phyloP scores from a whole-genome alignment of 2,329 filamentous ascomycete genomes.

The Emmonsia crescens region DNA sequence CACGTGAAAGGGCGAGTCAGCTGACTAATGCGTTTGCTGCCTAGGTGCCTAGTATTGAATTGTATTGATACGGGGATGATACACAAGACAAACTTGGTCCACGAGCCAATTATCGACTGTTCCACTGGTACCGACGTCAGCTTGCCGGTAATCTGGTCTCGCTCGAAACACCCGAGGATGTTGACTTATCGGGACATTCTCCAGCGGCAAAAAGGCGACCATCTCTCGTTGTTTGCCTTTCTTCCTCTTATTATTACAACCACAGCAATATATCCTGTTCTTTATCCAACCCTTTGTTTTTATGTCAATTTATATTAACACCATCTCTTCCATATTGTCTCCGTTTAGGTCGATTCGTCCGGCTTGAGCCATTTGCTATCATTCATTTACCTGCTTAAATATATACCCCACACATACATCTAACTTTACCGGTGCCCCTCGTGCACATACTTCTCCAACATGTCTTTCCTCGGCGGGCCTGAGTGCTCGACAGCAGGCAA shows the following conservation, averaged over 20 bases:
- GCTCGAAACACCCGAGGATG: not conserved
- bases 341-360: not conserved
- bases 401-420: not conserved
- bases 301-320: not conserved
- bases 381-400: not conserved
- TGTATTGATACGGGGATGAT: not conserved
- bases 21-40: not conserved
- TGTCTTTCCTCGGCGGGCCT: slow-evolving; percentile 93
- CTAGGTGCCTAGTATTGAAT: not conserved
- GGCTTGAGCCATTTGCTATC: not conserved
- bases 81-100: not conserved
- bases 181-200: not conserved
- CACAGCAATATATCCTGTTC: not conserved
- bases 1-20: not conserved
- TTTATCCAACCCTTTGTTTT: not conserved
- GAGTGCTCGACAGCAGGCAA: slow-evolving; percentile 96
- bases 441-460: slow-evolving; percentile 31
- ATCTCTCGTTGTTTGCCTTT: not conserved
- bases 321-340: not conserved
- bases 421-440: not conserved
- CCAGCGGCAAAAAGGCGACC: not conserved
- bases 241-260: not conserved
- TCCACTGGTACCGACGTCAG: not conserved
- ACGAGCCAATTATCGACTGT: not conserved
- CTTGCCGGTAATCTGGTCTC: not conserved